These are phyloP conservation scores for Fusarium sp. DNA, from an alignment of 2,329 filamentous ascomycete genomes.

Conservation along the genomic window DNA sequence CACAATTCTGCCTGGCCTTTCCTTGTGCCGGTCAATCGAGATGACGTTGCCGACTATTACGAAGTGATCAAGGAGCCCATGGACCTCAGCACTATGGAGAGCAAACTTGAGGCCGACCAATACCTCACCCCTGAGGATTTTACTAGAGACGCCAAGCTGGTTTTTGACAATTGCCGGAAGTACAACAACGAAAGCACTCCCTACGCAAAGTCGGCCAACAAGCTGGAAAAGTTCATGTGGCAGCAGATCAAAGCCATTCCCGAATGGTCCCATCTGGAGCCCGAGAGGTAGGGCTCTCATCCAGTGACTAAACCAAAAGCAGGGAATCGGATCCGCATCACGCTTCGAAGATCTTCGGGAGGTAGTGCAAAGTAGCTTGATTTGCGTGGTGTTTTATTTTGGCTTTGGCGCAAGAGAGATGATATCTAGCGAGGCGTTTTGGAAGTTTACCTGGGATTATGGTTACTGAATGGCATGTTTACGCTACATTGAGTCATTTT, in stretches of 20 bases:
- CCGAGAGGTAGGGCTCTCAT: constrained; percentile 56
- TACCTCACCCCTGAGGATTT: constrained; percentile 95
- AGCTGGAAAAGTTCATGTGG: constrained; percentile 96
- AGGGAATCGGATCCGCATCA: constrained; percentile 25
- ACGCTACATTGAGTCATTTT: neutral
- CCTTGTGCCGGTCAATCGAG: constrained; percentile 90
- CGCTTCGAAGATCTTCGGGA: constrained; percentile 5
- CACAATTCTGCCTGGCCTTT: constrained; percentile 96
- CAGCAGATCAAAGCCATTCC: constrained; percentile 90
- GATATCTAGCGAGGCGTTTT: constrained; percentile 41
- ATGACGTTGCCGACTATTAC: constrained; percentile 99
- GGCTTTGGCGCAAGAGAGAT: neutral
- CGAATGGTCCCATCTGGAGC: constrained; percentile 82
- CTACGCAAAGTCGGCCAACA: constrained; percentile 95
- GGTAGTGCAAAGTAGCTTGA: constrained; percentile 1
- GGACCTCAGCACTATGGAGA: constrained; percentile 96
- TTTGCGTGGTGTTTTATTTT: constrained; percentile 1
- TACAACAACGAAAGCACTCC: constrained; percentile 97
- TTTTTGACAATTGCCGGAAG: constrained; percentile 94
- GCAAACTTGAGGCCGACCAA: constrained; percentile 91
- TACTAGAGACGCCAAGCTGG: constrained; percentile 85
- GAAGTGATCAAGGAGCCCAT: constrained; percentile 98
- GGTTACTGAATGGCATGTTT: constrained; percentile 9
- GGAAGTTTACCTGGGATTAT: constrained; percentile 6
- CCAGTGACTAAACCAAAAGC: constrained; percentile 19